A percentile compares a stretch with the other conserved stretches of the same genome.
Evolutionary conservation across 164 flowering plant species (phyloP).

Genomic region (Berberis thunbergii): DNA sequence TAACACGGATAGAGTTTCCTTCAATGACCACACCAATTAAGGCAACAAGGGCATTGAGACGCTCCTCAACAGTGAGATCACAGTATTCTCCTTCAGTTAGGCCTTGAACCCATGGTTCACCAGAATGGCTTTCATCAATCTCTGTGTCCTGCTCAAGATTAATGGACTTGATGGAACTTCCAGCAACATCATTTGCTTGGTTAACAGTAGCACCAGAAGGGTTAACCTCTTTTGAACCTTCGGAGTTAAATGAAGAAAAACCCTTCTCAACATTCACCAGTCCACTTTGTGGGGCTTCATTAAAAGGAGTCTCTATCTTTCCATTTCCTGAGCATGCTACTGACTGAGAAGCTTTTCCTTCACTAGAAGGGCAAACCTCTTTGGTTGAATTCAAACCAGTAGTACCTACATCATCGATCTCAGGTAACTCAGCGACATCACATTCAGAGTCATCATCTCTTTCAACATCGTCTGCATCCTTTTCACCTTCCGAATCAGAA

Average conservation of each 20-base stretch:
- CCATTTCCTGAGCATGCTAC: slow-evolving; percentile 21
- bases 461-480: slow-evolving; percentile 43
- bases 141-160: slow-evolving; percentile 38
- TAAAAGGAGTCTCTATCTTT: slow-evolving; percentile 17
- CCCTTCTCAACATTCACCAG: slow-evolving; percentile 17
- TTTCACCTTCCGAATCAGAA: slow-evolving; percentile 54
- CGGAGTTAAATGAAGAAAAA: slow-evolving; percentile 21
- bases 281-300: slow-evolving; percentile 22
- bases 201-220: slow-evolving; percentile 17
- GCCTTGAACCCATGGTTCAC: slow-evolving; percentile 88
- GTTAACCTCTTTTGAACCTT: slow-evolving; percentile 22
- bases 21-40: slow-evolving; percentile 82
- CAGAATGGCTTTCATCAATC: slow-evolving; percentile 65
- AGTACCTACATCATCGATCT: slow-evolving; percentile 50
- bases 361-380: slow-evolving; percentile 16
- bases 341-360: slow-evolving; percentile 10
- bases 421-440: slow-evolving; percentile 72
- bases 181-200: slow-evolving; percentile 21
- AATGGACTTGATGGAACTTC: slow-evolving; percentile 11
- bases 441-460: slow-evolving; percentile 78
- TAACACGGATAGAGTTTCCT: slow-evolving; percentile 75
- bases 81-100: slow-evolving; percentile 81
- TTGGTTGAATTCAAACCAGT: slow-evolving; percentile 17
- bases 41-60: slow-evolving; percentile 79
- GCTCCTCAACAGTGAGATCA: slow-evolving; percentile 81